These are phyloP conservation scores for Sporormia fimetaria DNA, from an alignment of 495 filamentous ascomycete species.

Conservation along the genomic window DNA sequence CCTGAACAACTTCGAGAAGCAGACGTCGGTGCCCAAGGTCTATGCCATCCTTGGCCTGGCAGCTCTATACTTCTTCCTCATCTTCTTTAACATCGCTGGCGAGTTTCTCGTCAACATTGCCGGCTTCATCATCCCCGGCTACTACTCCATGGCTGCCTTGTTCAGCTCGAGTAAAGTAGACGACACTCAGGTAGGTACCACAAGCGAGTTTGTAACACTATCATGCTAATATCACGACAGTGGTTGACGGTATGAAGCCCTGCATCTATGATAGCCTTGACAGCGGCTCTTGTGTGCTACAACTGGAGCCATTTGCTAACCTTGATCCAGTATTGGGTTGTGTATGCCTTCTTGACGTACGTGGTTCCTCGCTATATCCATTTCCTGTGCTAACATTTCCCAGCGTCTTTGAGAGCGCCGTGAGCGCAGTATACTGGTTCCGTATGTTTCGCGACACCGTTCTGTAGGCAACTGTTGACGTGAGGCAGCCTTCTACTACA, in stretches of 20 bases:
- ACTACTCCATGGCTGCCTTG: slow-evolving; percentile 86
- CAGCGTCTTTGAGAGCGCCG: slow-evolving; percentile 76
- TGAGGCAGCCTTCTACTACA: slow-evolving; percentile 82
- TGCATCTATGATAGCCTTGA: neutral
- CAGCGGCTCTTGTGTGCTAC: neutral
- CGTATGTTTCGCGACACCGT: slow-evolving; percentile 38
- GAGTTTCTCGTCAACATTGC: slow-evolving; percentile 94
- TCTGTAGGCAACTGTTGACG: slow-evolving; percentile 1
- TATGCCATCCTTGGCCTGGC: slow-evolving; percentile 81
- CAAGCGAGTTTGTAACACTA: too few relatives aligned
- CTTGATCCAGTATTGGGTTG: slow-evolving; percentile 79
- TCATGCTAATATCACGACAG: slow-evolving; percentile 31
- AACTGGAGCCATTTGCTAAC: slow-evolving; percentile 28
- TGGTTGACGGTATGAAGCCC: slow-evolving; percentile 53
- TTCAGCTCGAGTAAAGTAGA: slow-evolving; percentile 72
- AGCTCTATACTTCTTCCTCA: slow-evolving; percentile 90
- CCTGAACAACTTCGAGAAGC: slow-evolving; percentile 94
- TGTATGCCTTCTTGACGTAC: slow-evolving; percentile 81
- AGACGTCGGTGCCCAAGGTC: slow-evolving; percentile 89
- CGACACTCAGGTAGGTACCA: slow-evolving; percentile 67
- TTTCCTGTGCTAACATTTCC: slow-evolving; percentile 14
- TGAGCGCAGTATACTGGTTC: slow-evolving; percentile 98
- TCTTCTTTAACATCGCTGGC: slow-evolving; percentile 98
- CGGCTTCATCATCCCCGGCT: slow-evolving; percentile 85
- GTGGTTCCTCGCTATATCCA: slow-evolving; percentile 15